Conservation (phyloP, 2,329 filamentous ascomycete species). For the Neofusicoccum sp. region DNA sequence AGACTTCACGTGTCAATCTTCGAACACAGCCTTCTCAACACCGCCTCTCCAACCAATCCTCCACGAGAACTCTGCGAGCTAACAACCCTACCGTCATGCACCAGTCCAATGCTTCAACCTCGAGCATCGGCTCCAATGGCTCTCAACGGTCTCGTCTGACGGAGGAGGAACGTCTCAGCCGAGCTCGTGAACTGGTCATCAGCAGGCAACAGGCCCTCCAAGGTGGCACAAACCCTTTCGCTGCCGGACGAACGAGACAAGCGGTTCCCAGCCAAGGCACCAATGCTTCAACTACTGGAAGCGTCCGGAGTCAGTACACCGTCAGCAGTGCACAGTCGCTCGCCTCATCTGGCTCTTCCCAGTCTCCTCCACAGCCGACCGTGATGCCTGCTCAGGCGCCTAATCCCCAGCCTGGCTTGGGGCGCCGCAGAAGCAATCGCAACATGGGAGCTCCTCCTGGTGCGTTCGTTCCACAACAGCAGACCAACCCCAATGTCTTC, state of each 20-base stretch:
- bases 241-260: conserved; percentile 30
- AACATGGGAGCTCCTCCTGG: conserved; percentile 29
- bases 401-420: conserved; percentile 20
- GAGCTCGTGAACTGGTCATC: conserved; percentile 38
- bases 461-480: conserved; percentile 26
- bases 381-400: conserved; percentile 23
- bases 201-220: conserved; percentile 32
- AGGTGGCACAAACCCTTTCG: conserved; percentile 38
- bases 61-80: conserved; percentile 36
- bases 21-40: conserved; percentile 37
- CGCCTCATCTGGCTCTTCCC: conserved; percentile 26
- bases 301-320: conserved; percentile 23
- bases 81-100: conserved; percentile 28
- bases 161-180: conserved; percentile 33
- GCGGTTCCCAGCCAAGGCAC: not conserved
- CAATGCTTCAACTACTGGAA: not conserved
- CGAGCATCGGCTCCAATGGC: conserved; percentile 23
- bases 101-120: conserved; percentile 20
- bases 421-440: conserved; percentile 36
- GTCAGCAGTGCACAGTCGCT: conserved; percentile 21
- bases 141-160: conserved; percentile 28
- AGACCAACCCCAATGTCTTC: conserved; percentile 30
- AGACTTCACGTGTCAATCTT: conserved; percentile 36
- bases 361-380: conserved; percentile 31
- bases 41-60: conserved; percentile 35